phyloP scores from a whole-genome alignment of 2,329 filamentous ascomycete genomes.

The Periglandula ipomoeae region DNA sequence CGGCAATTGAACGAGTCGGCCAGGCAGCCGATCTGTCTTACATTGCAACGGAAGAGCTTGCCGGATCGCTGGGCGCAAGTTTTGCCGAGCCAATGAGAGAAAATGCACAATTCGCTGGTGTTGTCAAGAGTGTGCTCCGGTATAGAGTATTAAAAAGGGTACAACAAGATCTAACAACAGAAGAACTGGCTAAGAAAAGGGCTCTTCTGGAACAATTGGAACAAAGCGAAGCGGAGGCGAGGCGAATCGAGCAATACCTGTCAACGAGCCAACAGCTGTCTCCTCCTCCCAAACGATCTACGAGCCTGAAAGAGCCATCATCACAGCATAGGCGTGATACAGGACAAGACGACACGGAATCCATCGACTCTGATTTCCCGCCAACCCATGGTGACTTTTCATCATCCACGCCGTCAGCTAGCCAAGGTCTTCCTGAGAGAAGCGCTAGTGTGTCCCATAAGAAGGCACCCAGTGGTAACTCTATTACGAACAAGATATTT shows the following conservation, averaged over 20 bases:
- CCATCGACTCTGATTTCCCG: slow-evolving; percentile 93
- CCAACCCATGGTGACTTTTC: slow-evolving; percentile 68
- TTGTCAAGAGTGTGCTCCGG: slow-evolving; percentile 78
- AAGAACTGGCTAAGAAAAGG: slow-evolving; percentile 84
- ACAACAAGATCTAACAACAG: slow-evolving; percentile 93
- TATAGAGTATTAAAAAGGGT: slow-evolving; percentile 91
- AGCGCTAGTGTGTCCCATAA: slow-evolving; percentile 48
- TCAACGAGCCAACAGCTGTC: slow-evolving; percentile 58
- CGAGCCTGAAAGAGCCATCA: slow-evolving; percentile 43
- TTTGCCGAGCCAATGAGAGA: slow-evolving; percentile 98
- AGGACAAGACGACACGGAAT: slow-evolving; percentile 68
- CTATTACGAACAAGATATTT: slow-evolving; percentile 89
- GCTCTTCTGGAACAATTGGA: slow-evolving; percentile 80
- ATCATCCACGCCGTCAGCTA: slow-evolving; percentile 59
- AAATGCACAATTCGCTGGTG: slow-evolving; percentile 91
- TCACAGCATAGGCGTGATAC: slow-evolving; percentile 44
- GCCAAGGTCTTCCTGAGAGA: slow-evolving; percentile 58
- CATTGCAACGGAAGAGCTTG: slow-evolving; percentile 87
- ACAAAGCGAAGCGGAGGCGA: slow-evolving; percentile 83
- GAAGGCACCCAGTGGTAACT: slow-evolving; percentile 78
- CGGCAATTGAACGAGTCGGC: slow-evolving; percentile 87
- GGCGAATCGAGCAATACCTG: slow-evolving; percentile 88
- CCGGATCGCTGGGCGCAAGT: slow-evolving; percentile 75
- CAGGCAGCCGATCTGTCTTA: slow-evolving; percentile 95
- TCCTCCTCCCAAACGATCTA: slow-evolving; percentile 57